Evolutionary conservation across 495 filamentous ascomycete species (phyloP).

Genomic region (Physcia stellaris): DNA sequence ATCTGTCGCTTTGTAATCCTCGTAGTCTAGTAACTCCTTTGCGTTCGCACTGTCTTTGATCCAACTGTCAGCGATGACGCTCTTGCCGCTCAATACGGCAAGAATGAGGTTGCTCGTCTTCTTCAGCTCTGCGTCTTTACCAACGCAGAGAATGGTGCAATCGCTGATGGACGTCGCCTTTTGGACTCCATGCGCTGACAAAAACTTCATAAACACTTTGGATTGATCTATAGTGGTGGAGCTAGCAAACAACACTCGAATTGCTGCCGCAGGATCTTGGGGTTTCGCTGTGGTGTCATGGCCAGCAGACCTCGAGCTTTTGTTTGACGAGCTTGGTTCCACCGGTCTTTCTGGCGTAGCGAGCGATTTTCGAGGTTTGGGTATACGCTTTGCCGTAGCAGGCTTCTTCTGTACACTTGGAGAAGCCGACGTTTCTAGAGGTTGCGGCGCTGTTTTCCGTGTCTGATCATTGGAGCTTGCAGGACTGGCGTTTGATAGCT

Average conservation of each 20-base stretch:
- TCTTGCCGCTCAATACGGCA: constrained; percentile 20
- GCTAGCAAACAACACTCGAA: constrained; percentile 11
- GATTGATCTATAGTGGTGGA: constrained; percentile 9
- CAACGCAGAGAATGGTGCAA: constrained; percentile 24
- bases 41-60: constrained; percentile 16
- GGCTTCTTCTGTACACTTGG: background rate
- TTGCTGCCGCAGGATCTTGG: background rate
- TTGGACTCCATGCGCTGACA: constrained; percentile 17
- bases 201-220: constrained; percentile 15
- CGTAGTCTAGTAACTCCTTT: constrained; percentile 14
- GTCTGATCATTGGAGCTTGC: too few species aligned
- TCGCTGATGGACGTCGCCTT: constrained; percentile 12
- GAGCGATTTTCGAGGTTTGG: background rate
- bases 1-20: constrained; percentile 17
- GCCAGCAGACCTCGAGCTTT: constrained; percentile 5
- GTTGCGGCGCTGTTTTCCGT: background rate
- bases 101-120: constrained; percentile 26
- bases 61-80: constrained; percentile 28
- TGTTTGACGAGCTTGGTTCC: constrained; percentile 5
- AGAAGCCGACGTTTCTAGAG: background rate
- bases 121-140: constrained; percentile 21
- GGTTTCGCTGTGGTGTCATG: background rate
- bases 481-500: too few species aligned
- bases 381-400: background rate
- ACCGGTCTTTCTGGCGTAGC: background rate